phyloP scores from a whole-genome alignment of 352 stramenopile genomes.

The Phytophthora litchii region DNA sequence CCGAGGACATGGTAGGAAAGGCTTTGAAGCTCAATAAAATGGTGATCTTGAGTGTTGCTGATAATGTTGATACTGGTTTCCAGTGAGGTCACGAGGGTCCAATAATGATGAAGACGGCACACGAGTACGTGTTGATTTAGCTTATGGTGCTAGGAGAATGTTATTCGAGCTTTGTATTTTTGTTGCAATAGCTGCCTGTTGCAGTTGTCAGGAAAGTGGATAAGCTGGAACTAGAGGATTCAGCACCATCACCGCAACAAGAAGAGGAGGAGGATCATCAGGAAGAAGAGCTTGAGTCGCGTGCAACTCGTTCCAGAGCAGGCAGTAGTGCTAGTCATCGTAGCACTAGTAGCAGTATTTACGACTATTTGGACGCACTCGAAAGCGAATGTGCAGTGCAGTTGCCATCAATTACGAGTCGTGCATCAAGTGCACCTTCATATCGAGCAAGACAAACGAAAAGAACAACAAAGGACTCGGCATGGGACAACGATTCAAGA shows the following conservation, averaged over 20 bases:
- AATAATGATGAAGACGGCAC: constrained; percentile 21
- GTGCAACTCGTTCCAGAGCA: constrained; percentile 29
- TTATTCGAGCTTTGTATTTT: too few species aligned
- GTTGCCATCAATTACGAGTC: constrained; percentile 43
- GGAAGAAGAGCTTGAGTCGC: constrained; percentile 34
- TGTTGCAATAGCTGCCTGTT: constrained; percentile 22
- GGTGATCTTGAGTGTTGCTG: constrained; percentile 1
- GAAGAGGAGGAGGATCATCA: constrained; percentile 30
- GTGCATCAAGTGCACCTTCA: constrained; percentile 14
- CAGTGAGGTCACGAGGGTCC: constrained; percentile 21
- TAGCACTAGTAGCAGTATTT: constrained; percentile 55
- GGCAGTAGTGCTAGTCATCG: constrained; percentile 17
- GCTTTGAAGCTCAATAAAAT: background rate
- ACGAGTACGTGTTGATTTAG: constrained; percentile 9
- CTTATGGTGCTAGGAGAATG: too few species aligned
- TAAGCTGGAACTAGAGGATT: constrained; percentile 55
- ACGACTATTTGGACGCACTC: constrained; percentile 80
- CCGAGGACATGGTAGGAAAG: constrained; percentile 10
- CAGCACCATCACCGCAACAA: constrained; percentile 47
- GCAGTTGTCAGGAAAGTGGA: constrained; percentile 25
- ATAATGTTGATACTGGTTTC: constrained; percentile 5
- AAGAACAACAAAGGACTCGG: constrained; percentile 28
- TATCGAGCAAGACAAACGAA: constrained; percentile 15
- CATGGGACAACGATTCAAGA: constrained; percentile 40
- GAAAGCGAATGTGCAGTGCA: constrained; percentile 68